A percentile compares a stretch with the other conserved stretches of the same genome.
Evolutionary conservation across 768 basidiomycete genomes (phyloP).

Genomic region (Peribolospora kevripleyi): DNA sequence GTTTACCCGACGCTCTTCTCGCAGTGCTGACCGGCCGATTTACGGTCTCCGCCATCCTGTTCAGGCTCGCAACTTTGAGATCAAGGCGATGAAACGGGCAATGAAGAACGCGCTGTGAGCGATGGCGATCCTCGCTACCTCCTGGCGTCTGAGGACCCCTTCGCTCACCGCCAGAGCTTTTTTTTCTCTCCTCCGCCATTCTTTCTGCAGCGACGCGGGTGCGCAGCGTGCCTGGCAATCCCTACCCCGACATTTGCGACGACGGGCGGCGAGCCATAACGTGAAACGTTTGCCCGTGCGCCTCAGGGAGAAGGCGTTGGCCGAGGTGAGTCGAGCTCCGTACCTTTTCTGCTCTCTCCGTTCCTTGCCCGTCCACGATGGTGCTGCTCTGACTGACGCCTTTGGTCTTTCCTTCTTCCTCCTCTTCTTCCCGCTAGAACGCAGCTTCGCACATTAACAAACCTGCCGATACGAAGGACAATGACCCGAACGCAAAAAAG

Average conservation of each 20-base stretch:
- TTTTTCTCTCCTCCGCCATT: neutral
- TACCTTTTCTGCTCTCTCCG: neutral
- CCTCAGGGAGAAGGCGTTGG: conserved; percentile 51
- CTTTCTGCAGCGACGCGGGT: conserved; percentile 6
- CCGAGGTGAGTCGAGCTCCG: conserved; percentile 35
- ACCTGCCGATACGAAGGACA: conserved; percentile 31
- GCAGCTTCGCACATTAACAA: neutral
- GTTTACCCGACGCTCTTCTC: neutral
- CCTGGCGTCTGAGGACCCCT: neutral
- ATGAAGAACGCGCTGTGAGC: conserved; percentile 54
- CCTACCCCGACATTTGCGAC: conserved; percentile 67
- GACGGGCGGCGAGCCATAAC: conserved; percentile 85
- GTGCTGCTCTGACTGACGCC: neutral
- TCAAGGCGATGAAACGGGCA: conserved; percentile 63
- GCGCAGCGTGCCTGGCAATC: conserved; percentile 45
- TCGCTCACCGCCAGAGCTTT: neutral
- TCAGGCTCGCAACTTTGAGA: conserved; percentile 69
- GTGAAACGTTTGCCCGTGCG: conserved; percentile 69
- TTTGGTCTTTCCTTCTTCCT: neutral
- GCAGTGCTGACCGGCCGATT: neutral
- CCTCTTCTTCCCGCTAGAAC: neutral
- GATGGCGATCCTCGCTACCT: neutral
- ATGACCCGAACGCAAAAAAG: conserved; percentile 23
- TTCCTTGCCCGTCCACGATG: neutral
- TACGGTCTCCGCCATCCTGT: neutral